These are phyloP conservation scores for Tricholoma bakamatsutake DNA, from an alignment of 768 basidiomycete species.

Conservation along the genomic window DNA sequence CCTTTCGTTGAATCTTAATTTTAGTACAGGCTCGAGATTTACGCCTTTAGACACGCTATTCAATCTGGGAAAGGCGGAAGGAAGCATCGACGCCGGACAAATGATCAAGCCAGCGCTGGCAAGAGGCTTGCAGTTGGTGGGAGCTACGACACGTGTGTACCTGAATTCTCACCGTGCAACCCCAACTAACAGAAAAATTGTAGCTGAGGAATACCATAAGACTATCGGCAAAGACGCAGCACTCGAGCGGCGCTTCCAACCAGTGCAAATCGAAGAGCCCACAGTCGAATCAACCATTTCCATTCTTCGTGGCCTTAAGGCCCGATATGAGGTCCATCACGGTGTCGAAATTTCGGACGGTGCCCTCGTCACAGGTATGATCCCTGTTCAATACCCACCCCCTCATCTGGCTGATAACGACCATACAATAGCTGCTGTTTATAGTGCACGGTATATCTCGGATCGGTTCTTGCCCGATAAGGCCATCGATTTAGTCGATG, in stretches of 20 bases:
- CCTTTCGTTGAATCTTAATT: background rate
- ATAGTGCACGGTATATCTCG: conserved; percentile 78
- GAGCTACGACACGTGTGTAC: conserved; percentile 79
- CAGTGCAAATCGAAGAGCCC: conserved; percentile 84
- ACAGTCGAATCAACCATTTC: conserved; percentile 80
- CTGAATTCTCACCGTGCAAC: background rate
- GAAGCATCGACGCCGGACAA: conserved; percentile 86
- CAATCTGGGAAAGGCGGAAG: conserved; percentile 88
- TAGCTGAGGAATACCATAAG: conserved; percentile 85
- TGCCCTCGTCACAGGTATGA: conserved; percentile 76
- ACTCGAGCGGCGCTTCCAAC: conserved; percentile 87
- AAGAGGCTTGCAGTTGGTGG: conserved; percentile 81
- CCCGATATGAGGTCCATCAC: conserved; percentile 87
- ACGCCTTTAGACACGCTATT: conserved; percentile 58
- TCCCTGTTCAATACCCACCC: background rate
- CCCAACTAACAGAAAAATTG: background rate
- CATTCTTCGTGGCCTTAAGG: conserved; percentile 81
- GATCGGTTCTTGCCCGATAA: conserved; percentile 89
- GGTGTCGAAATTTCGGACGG: conserved; percentile 89
- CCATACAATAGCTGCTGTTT: conserved; percentile 60
- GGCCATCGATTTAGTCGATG: conserved; percentile 89
- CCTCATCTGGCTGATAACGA: background rate
- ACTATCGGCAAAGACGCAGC: conserved; percentile 91
- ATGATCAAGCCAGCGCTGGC: conserved; percentile 94
- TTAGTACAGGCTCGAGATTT: background rate